Conservation (phyloP, 495 filamentous ascomycete genomes). For the Talaromyces stipitatus region DNA sequence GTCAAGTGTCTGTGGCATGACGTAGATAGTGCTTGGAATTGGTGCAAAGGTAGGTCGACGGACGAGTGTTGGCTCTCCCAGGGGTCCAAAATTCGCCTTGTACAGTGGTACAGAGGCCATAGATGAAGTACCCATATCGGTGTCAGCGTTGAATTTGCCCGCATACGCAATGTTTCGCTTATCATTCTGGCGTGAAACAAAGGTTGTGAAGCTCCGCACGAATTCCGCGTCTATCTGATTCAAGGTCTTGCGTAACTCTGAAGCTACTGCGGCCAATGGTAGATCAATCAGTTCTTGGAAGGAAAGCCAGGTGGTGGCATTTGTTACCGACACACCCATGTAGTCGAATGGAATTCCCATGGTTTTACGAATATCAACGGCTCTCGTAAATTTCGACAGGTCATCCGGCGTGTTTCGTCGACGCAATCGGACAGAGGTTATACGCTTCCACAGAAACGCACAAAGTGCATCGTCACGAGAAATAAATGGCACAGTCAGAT, state of each 20-base stretch:
- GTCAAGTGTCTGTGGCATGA: constrained; percentile 4
- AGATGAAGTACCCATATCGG: constrained; percentile 25
- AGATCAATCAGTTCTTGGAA: constrained; percentile 9
- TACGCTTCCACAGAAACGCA: constrained; percentile 38
- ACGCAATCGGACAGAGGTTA: constrained; percentile 14
- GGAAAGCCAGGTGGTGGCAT: constrained; percentile 15
- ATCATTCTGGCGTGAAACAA: constrained; percentile 25
- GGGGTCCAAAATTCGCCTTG: constrained; percentile 18
- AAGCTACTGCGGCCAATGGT: constrained; percentile 20
- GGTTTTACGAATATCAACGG: constrained; percentile 27
- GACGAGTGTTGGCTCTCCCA: constrained; percentile 12
- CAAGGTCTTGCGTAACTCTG: constrained; percentile 19
- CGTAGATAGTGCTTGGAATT: constrained; percentile 13
- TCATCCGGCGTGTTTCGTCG: constrained; percentile 10
- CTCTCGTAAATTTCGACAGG: constrained; percentile 22
- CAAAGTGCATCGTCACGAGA: constrained; percentile 46
- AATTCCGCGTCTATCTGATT: constrained; percentile 17
- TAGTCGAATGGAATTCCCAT: constrained; percentile 27
- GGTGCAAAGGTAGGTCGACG: constrained; percentile 20
- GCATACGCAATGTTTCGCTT: constrained; percentile 28
- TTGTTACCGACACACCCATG: constrained; percentile 30
- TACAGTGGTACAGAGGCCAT: constrained; percentile 7
- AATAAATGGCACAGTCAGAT: constrained; percentile 11
- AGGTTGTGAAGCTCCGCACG: constrained; percentile 31
- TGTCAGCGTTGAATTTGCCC: constrained; percentile 19